phyloP scores from a whole-genome alignment of 768 basidiomycete genomes.

The Termitomyces sp. region DNA sequence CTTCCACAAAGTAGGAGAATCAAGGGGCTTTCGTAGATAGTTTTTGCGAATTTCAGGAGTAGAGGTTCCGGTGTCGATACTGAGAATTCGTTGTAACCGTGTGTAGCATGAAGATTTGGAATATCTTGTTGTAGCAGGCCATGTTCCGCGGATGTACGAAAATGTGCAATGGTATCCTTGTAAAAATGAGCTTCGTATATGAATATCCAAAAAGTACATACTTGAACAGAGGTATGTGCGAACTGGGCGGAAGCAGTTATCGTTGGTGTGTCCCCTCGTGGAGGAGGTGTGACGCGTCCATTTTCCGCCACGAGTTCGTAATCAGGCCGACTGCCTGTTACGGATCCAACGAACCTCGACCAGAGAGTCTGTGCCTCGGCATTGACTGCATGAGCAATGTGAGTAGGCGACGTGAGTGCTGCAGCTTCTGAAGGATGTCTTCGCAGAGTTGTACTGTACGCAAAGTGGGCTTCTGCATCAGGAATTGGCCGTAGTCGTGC shows the following conservation, averaged over 20 bases:
- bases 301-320: slow-evolving; percentile 31
- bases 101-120: slow-evolving; percentile 54
- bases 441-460: slow-evolving; percentile 78
- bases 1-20: slow-evolving; percentile 90
- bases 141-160: slow-evolving; percentile 55
- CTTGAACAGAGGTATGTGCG: slow-evolving; percentile 64
- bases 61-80: slow-evolving; percentile 79
- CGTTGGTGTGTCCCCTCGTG: slow-evolving; percentile 28
- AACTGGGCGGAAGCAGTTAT: slow-evolving; percentile 68
- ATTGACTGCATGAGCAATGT: slow-evolving; percentile 45
- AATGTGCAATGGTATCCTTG: slow-evolving; percentile 74
- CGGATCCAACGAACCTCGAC: slow-evolving; percentile 37
- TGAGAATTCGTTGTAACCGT: slow-evolving; percentile 95
- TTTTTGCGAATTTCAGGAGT: slow-evolving; percentile 87
- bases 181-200: not conserved
- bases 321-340: slow-evolving; percentile 35
- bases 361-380: slow-evolving; percentile 50
- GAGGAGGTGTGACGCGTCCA: slow-evolving; percentile 32
- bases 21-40: slow-evolving; percentile 92
- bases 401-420: slow-evolving; percentile 43
- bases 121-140: slow-evolving; percentile 69
- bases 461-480: slow-evolving; percentile 71
- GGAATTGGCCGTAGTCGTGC: slow-evolving; percentile 55
- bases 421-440: slow-evolving; percentile 55
- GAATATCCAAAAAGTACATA: slow-evolving; percentile 27